Base-by-base conservation (phyloP, 441 rosid genomes). In the Adansonia gregorii region DNA sequence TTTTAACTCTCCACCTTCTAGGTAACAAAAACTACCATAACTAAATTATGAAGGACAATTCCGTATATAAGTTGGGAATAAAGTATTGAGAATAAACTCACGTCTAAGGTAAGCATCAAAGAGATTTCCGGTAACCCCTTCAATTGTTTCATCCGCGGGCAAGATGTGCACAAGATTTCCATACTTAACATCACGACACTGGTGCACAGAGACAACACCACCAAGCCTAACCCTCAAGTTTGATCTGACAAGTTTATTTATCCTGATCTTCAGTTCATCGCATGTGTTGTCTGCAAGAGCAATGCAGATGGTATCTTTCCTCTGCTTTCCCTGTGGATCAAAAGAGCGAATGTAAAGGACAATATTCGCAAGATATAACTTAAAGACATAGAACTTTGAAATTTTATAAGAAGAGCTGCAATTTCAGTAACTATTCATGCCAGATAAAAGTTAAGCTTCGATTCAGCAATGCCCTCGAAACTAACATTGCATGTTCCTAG, bases 201-300 rank as follows among this genome's bases (percentile, higher is more conserved):
- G 98, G 61, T 94, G 98, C 77, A 92, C 92, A 64, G 98, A 93
- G 35, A 93, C 90, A 48, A 92, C 98, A 82, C 92, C 98, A 75
- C 98, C 97, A 24, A 93, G 95, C 81, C 98, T 88, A 83, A 93
- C 97, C 91, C 98, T 93, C 85, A 93, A 86, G 89, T 93, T 93
- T 1, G 94, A 88, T 85, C 98, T 87, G 56, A 93, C 95, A 66
- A 92, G 97, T 78, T 93, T 46, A 80, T 93, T 93, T 97, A 93
- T 92, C 83, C 94, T 88, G 46, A 93, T 90, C 85, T 88, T 92
- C 14, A 95, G 98, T 81, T 92, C 98, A 7, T 87, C 97, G 17
- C 97, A 94, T 4, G 97, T 76, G 8, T 93, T 96, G 68, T 95
- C 99, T 72, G 90, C 93, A 58, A 92, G 92, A 14, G 95, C 97